A percentile compares a stretch with the other conserved stretches of the same genome.
These are phyloP conservation scores for Chondrostereum purpureum DNA, from an alignment of 1,284 basidiomycete species.

Conservation along the genomic window DNA sequence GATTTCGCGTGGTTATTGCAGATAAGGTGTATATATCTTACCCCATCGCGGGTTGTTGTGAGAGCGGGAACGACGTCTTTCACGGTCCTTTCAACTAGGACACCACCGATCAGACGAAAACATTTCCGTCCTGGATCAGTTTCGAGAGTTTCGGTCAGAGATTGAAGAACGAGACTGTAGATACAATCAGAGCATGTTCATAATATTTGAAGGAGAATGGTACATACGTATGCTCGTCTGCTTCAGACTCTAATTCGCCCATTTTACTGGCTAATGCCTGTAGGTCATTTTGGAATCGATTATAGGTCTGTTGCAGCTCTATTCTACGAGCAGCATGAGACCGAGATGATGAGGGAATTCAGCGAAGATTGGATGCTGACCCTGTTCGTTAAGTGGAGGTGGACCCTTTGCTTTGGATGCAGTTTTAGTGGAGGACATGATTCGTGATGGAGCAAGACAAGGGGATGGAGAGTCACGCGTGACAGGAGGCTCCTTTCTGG, in stretches of 20 bases:
- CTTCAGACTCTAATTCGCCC: conserved; percentile 87
- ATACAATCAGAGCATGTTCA: conserved; percentile 11
- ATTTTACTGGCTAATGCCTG: conserved; percentile 87
- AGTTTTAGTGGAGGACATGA: not conserved
- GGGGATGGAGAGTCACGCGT: not conserved
- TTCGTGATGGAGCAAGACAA: not conserved
- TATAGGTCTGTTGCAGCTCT: conserved; percentile 77
- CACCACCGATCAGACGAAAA: conserved; percentile 94
- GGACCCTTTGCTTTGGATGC: not conserved
- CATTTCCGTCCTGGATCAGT: conserved; percentile 89
- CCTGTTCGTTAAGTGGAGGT: not conserved
- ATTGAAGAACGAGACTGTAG: conserved; percentile 81
- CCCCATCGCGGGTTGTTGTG: conserved; percentile 80
- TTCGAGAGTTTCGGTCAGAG: conserved; percentile 71
- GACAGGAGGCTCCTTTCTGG: not conserved
- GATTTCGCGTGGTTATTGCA: conserved; percentile 6
- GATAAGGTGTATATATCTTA: conserved; percentile 29
- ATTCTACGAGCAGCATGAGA: not conserved
- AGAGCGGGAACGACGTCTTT: conserved; percentile 91
- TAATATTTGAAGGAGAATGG: conserved; percentile 5
- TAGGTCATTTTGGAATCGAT: conserved; percentile 75
- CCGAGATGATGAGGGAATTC: not conserved
- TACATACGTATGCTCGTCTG: conserved; percentile 80
- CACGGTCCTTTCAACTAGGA: conserved; percentile 93
- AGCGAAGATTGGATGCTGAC: not conserved